These are phyloP conservation scores for Auriscalpium orientale DNA, from an alignment of 768 basidiomycete genomes.

Conservation along the genomic window DNA sequence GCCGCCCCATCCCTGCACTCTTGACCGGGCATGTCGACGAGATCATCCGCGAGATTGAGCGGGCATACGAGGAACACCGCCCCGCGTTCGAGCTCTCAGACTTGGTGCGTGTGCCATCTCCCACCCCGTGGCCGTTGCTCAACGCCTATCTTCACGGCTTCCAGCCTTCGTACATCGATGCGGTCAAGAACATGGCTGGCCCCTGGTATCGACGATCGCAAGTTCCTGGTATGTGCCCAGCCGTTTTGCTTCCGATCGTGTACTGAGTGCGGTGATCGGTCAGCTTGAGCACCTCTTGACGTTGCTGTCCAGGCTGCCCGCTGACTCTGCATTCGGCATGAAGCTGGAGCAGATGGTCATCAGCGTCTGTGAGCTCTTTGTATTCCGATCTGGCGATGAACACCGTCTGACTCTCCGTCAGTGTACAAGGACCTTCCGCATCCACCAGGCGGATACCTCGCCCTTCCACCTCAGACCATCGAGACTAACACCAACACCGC, in stretches of 20 bases:
- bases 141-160: not conserved
- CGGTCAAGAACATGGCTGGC: not conserved
- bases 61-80: conserved; percentile 1
- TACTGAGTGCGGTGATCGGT: not conserved
- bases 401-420: not conserved
- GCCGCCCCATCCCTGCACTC: not conserved
- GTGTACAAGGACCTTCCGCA: conserved; percentile 17
- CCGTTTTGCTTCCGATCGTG: too few species aligned
- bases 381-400: not conserved
- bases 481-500: not conserved
- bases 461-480: not conserved
- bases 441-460: conserved; percentile 12
- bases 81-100: conserved; percentile 4
- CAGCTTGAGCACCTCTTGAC: conserved; percentile 15
- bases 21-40: not conserved
- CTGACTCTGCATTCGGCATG: not conserved
- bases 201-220: conserved; percentile 11
- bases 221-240: conserved; percentile 4
- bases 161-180: conserved; percentile 11
- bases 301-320: conserved; percentile 9
- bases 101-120: conserved; percentile 3
- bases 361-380: conserved; percentile 3
- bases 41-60: not conserved
- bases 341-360: conserved; percentile 10
- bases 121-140: not conserved